Base-by-base conservation (phyloP, 1,139 yeast genomes). In the Candida albicans region DNA sequence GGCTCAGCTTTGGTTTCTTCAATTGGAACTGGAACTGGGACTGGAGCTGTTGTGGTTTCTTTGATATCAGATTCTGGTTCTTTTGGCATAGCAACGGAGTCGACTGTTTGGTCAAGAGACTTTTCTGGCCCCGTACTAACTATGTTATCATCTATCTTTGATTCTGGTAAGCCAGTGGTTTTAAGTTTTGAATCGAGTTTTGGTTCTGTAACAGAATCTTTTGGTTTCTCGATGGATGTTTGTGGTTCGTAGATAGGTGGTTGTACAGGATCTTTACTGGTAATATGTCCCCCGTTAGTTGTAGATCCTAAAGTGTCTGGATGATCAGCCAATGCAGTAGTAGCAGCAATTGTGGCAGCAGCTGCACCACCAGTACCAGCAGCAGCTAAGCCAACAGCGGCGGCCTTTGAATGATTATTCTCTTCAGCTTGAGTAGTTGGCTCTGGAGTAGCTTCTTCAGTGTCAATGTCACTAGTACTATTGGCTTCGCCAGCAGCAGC, bases 361-460 rank as follows among this genome's bases (percentile, higher is more conserved):
- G 42, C 41, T 33, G 46, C 40, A 24, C 39, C 50, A 33, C 47
- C 46, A 6, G 33, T 40, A 30, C 44, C 43, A 25, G 43, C 48
- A 34, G 48, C 50, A 37, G 42, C 52, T 26, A 37, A 30, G 8
- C 39, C 39, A 24, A 33, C 25, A 14, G 26, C 31, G 13, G 32
- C n/a, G 18, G n/a, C 42, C 45, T 15, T 33, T 31, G 40, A 51
- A 52, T 52, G 40, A 53, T 53, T 58, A 70, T 42, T 51, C 28
- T 49, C 40, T 38, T 51, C 56, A 10, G 57, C 59, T 43, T 61
- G 65, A 12, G 63, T 57, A 30, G 57, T 50, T 32, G 44, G 51
- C 45, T 55, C 44, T 38, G 48, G 49, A 28, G 54, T 48, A 35
- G 50, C 52, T 39, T 50, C 54, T 33, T 49, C 54, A 37, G 51